Base-by-base conservation (phyloP, 106 monocot genomes). In the Phalaenopsis aphrodite region DNA sequence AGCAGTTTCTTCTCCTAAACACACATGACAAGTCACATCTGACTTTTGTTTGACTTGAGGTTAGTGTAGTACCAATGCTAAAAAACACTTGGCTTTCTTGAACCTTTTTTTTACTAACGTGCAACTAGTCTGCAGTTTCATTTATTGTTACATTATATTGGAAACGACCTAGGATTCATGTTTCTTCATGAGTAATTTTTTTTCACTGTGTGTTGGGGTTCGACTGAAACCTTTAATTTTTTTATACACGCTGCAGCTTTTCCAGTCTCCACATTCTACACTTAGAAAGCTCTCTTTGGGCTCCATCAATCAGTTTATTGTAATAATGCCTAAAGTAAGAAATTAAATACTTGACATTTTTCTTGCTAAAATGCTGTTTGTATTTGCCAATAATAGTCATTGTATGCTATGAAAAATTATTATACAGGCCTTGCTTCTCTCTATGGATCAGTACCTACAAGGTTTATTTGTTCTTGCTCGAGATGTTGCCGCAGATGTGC, bases 271-370 rank as follows among this genome's bases (percentile, higher is more conserved):
- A 41, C 99, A 99, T 86, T 83, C 88, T 8, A 82, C 68, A 23
- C 82, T 99, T 45, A 91, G 99, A 84, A 95, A 88, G 82, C 87
- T 99, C 80, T 85, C 95, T 2, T 85, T 99, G 80, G 87, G 93
- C 52, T 95, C 90, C 82, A 80, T 99, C n/a, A 99, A 99, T 85
- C 99, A 99, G 73, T 99, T 91, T 84, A 93, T 93, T 78, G 95
- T 95, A 56, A 80, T 86, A 58, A 93, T 99, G 91, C 99, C 99
- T 47, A 76, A 81, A 38, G 99, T 99, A 90, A 95, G 91, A 81
- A 74, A 55, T 48, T 42, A 73, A 56, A 78, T 56, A 36, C 37
- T 56, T 66, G 75, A 78, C n/a, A 48, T 41, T 58, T 67, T 82
- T 71, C 42, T 21, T 18, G 30, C 38, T n/a, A 74, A 49, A 71